Evolutionary conservation across 345 rosid genomes (phyloP), one percentile per base, ranked within the genome.

Genomic region (Acer saccharum): DNA sequence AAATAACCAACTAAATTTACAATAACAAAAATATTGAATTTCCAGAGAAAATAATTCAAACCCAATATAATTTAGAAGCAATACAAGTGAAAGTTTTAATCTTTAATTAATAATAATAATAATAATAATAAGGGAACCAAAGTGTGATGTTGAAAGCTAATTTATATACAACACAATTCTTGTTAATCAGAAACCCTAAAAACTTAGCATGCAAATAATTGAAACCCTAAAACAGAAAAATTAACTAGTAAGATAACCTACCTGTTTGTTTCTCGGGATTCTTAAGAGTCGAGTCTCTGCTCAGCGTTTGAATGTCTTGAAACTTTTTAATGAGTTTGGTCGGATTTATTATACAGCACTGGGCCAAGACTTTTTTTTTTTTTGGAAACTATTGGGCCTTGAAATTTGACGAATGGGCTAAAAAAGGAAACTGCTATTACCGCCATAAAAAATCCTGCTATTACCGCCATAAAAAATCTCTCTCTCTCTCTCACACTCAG

Each of bases 261-360:
- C 75, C 50, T 57, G 62, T 54, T 72, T 55, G 65, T 72, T 72
- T 73, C 57, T 35, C 68, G 39, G 1, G n/a, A 6, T 27, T 52
- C 2, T 27, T 23, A 48, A 2, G 14, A 48, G 12, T 61, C 16
- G 4, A 3, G 48, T 35, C 48, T 35, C 25, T 8, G 71, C 54
- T 39, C 16, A n/a, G 41, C 16, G 10, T 18, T 39, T 67, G 25
- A 41, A n/a, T 4, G 58, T 16, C 13, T 10, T 46, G 3, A 9
- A 44, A 10, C 10, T 44, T 10, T 46, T 46, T 46, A 46, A 9
- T 46, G 12, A 46, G 13, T 46, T 46, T 46, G 50, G 14, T 46
- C 14, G 50, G 14, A 1, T 46, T 46, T 46, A 9, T 10, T 46
- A 10, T 35, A 35, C 35, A 32, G 35, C 35, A 32, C 39, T 35